Evolutionary conservation across 768 basidiomycete genomes (phyloP), one percentile per base, ranked within the genome.

Genomic region (Russula dissimulans): DNA sequence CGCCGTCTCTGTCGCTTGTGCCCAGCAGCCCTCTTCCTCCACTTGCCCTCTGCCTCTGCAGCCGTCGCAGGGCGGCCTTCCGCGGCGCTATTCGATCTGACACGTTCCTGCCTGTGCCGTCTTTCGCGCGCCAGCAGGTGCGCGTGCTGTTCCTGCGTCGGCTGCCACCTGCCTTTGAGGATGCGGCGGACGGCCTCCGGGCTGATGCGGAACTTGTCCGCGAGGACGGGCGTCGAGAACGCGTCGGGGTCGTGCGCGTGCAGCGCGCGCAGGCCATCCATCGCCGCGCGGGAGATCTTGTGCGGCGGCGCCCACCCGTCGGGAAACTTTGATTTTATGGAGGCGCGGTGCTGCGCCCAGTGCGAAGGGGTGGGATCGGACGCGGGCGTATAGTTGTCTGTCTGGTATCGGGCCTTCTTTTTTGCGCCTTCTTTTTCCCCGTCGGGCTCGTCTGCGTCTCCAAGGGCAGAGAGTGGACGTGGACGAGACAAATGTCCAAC

Each of bases 121-220:
- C 68, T 56, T 68, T 74, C 73, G 61, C 68, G 64, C 57, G 68
- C 62, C 44, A 71, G 42, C 38, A 74, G n/a, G 61, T 62, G 64
- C 55, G 48, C 68, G 46, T 67, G 65, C 65, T 72, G 54, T 48
- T 74, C 76, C 36, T 60, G 61, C 29, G 70, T 65, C 32, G 77
- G 74, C 66, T 71, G 67, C 72, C 77, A 81, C 55, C 71, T 73
- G 66, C 76, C 77, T 66, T 70, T 73, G 49, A 82, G 65, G 32
- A 84, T 80, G 50, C 81, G 70, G 44, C 76, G 67, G 43, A 82
- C 78, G 2, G 79, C 79, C 69, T 84, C 82, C 31, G 76, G 71
- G 52, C 76, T 78, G 57, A 83, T 74, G 51, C 71, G 73, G 69
- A 83, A 84, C 64, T 72, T 72, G 44, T 76, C 66, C 5, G 79